Conservation (phyloP, 192 early-diverging fungal species). For the Ambispora gerdemannii region DNA sequence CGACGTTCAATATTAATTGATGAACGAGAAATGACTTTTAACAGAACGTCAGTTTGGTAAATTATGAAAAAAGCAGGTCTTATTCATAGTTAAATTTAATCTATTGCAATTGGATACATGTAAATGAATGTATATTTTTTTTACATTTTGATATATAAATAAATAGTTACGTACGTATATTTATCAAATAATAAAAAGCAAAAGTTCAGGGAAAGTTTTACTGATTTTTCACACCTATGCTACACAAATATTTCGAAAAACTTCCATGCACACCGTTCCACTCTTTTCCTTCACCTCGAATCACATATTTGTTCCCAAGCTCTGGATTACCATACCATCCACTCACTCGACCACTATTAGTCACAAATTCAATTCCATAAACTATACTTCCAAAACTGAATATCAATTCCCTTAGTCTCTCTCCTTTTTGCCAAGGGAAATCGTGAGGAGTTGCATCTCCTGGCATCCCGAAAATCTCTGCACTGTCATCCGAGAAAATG, state of each 20-base stretch:
- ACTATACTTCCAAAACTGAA: constrained; percentile 1
- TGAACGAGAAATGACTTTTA: too few relatives aligned
- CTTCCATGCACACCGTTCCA: constrained; percentile 10
- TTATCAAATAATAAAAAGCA: too few relatives aligned
- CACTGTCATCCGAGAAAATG: neutral
- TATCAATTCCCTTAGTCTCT: neutral
- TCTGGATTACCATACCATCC: neutral
- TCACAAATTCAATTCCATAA: constrained; percentile 14
- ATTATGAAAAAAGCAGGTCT: too few relatives aligned
- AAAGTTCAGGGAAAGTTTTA: too few relatives aligned
- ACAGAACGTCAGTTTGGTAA: too few relatives aligned
- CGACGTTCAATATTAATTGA: too few relatives aligned
- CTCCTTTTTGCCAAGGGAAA: neutral
- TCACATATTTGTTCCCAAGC: neutral
- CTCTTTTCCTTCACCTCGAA: neutral
- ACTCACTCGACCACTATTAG: neutral
- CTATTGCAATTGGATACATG: too few relatives aligned
- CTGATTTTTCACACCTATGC: too few relatives aligned
- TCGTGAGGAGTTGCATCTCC: neutral
- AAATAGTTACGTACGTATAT: too few relatives aligned
- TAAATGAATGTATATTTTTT: too few relatives aligned
- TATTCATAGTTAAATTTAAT: too few relatives aligned
- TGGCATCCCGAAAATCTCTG: neutral
- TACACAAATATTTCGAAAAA: constrained; percentile 18
- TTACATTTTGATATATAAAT: too few relatives aligned